Conservation (phyloP, 495 filamentous ascomycete species). For the Beverwykella pulmonaria region DNA sequence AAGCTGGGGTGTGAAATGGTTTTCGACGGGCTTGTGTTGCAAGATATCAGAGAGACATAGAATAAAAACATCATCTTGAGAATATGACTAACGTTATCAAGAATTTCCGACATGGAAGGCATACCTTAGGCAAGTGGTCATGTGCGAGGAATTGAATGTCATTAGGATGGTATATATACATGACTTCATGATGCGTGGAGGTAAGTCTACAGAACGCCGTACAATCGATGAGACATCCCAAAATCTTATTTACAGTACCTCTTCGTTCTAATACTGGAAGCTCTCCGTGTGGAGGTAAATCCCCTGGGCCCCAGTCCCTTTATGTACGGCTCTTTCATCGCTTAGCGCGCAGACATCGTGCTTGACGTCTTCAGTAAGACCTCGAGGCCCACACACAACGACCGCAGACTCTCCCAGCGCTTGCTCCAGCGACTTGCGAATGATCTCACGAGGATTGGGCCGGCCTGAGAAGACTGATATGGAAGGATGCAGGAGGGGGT, state of each 20-base stretch:
- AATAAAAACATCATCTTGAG: no score
- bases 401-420: conserved; percentile 82
- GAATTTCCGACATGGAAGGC: not conserved
- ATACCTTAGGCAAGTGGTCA: not conserved
- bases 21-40: no score
- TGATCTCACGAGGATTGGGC: conserved; percentile 51
- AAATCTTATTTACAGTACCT: not conserved
- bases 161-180: not conserved
- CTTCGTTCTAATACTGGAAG: no score
- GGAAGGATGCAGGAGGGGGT: conserved; percentile 32
- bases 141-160: not conserved
- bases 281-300: conserved; percentile 56
- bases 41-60: no score
- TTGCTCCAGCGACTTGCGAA: conserved; percentile 64
- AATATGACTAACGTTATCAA: no score
- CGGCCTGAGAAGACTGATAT: conserved; percentile 48
- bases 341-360: conserved; percentile 69
- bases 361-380: conserved; percentile 66
- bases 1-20: no score
- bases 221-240: not conserved
- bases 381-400: conserved; percentile 75
- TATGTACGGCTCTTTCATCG: conserved; percentile 87
- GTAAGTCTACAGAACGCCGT: not conserved
- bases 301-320: conserved; percentile 86
- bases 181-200: not conserved